Percentiles rank a stretch among this genome's conserved stretches.
Conservation (phyloP, 768 basidiomycete species). For the Termitomyces sp. region DNA sequence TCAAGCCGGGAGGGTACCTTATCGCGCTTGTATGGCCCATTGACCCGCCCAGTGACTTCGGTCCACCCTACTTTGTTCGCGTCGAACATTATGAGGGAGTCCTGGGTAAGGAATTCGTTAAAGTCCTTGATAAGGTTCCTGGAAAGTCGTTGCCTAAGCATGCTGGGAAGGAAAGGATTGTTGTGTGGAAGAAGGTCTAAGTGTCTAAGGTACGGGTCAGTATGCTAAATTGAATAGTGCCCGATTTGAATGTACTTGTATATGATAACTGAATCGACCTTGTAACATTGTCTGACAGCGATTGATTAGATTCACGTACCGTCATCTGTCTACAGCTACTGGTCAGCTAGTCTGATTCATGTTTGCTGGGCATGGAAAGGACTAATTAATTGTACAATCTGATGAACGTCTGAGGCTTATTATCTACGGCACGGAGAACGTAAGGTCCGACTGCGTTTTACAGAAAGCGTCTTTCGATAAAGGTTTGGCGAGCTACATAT, state of each 20-base stretch:
- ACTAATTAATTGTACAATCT: neutral
- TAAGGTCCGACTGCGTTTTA: neutral
- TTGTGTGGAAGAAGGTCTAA: conserved; percentile 40
- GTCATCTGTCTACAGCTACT: neutral
- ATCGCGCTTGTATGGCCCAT: conserved; percentile 58
- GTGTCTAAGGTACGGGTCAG: neutral
- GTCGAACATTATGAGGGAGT: conserved; percentile 57
- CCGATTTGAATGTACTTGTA: neutral
- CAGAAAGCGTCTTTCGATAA: neutral
- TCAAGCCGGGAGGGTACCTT: conserved; percentile 58
- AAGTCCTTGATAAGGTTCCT: conserved; percentile 39
- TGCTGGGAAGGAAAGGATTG: conserved; percentile 42
- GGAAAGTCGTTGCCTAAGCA: conserved; percentile 32
- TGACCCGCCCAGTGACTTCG: conserved; percentile 32
- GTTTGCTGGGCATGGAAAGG: neutral
- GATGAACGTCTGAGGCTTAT: too few species aligned
- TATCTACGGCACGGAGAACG: neutral
- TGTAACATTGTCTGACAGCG: neutral
- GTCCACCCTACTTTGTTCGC: conserved; percentile 60
- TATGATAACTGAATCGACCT: neutral
- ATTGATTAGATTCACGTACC: too few species aligned
- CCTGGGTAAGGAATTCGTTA: neutral
- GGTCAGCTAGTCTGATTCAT: neutral
- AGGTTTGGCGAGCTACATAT: neutral
- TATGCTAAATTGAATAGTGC: neutral